Percentiles rank a stretch among this genome's conserved stretches.
Conservation (phyloP, 176 grass and related monocot species). For the Musa acuminata region DNA sequence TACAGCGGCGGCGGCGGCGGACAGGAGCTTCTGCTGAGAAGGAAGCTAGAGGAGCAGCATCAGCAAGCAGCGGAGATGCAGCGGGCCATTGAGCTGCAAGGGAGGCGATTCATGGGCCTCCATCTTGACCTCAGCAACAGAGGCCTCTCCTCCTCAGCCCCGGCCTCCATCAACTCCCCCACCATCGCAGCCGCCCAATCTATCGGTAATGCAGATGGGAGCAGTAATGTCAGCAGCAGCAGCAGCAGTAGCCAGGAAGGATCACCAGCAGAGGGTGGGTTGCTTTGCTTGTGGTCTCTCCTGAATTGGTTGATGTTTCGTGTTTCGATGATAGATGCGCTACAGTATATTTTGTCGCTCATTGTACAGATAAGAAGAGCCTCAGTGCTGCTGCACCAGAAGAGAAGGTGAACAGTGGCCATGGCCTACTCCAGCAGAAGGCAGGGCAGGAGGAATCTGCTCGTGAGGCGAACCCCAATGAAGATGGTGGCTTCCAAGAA, state of each 20-base stretch:
- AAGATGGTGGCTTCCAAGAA: conserved; percentile 2
- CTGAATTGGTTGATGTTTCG: neutral
- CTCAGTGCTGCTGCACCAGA: neutral
- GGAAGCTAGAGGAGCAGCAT: conserved; percentile 68
- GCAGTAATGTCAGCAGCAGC: neutral
- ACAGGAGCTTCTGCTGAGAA: conserved; percentile 49
- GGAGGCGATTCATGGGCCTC: conserved; percentile 23
- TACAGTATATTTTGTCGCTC: neutral
- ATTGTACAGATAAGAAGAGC: conserved; percentile 3
- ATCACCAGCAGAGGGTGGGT: neutral
- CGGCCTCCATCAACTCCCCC: conserved; percentile 14
- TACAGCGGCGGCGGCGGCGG: conserved; percentile 32
- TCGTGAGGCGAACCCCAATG: neutral
- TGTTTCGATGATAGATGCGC: neutral
- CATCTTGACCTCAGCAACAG: conserved; percentile 27
- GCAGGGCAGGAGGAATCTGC: conserved; percentile 6
- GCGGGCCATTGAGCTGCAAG: conserved; percentile 18
- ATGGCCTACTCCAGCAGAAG: neutral
- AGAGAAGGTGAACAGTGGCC: neutral
- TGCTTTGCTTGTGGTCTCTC: neutral
- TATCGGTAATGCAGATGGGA: neutral
- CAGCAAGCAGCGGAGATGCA: conserved; percentile 66
- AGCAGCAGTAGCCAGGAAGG: conserved; percentile 5
- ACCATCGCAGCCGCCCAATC: neutral
- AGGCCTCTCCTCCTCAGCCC: neutral